Conservation (phyloP, 768 basidiomycete species). For the Suillus luteus region DNA sequence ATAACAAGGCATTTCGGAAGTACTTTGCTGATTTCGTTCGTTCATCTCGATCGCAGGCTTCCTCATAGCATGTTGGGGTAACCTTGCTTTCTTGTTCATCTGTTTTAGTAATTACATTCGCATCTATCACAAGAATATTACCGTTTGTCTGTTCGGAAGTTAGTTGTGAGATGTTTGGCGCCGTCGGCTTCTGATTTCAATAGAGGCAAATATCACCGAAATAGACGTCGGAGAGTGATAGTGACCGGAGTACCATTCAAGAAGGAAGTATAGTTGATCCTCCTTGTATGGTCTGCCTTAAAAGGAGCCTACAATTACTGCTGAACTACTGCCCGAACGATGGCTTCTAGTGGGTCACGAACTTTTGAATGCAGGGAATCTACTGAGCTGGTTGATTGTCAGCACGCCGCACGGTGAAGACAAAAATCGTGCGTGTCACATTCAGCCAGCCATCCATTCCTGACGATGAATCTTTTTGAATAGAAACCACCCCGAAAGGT, state of each 20-base stretch:
- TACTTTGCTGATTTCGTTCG: slow-evolving; percentile 86
- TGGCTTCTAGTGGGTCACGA: slow-evolving; percentile 33
- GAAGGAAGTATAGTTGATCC: slow-evolving; percentile 3
- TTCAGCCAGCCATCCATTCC: slow-evolving; percentile 24
- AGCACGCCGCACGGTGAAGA: slow-evolving; percentile 38
- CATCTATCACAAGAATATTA: not conserved
- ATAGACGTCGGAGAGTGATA: not conserved
- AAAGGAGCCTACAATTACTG: slow-evolving; percentile 5
- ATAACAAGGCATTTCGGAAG: slow-evolving; percentile 77
- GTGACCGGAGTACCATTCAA: not conserved
- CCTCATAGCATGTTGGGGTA: slow-evolving; percentile 44
- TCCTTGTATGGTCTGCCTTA: slow-evolving; percentile 5
- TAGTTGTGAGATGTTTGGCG: slow-evolving; percentile 29
- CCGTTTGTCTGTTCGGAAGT: not conserved
- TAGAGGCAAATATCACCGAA: slow-evolving; percentile 31
- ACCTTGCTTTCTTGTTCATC: slow-evolving; percentile 9
- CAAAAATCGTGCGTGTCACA: slow-evolving; percentile 42
- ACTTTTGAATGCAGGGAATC: not conserved
- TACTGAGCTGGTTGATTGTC: slow-evolving; percentile 18
- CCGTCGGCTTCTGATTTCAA: slow-evolving; percentile 34
- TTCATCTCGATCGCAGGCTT: slow-evolving; percentile 55
- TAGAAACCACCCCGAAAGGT: slow-evolving; percentile 53
- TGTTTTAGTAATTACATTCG: not conserved
- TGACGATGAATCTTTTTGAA: slow-evolving; percentile 19
- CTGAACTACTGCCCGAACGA: slow-evolving; percentile 15